A percentile compares a stretch with the other conserved stretches of the same genome.
phyloP scores from a whole-genome alignment of 2,329 filamentous ascomycete genomes.

The Trichoderma sp. region DNA sequence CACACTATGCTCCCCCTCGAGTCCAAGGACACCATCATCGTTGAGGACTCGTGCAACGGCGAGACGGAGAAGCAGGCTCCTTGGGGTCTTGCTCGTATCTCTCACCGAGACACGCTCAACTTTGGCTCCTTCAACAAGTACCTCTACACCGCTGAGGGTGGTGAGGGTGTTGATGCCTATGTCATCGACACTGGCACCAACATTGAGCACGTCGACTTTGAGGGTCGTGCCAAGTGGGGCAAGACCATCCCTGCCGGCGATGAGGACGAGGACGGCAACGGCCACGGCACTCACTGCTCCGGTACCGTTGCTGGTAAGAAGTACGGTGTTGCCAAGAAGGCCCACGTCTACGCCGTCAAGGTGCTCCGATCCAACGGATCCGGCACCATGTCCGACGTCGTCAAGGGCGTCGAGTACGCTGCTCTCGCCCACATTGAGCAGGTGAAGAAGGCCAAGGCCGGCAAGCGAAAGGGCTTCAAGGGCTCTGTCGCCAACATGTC shows the following conservation, averaged over 20 bases:
- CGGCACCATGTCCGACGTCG: conserved; percentile 97
- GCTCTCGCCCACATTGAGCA: conserved; percentile 77
- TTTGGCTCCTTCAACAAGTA: conserved; percentile 99
- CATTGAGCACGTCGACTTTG: conserved; percentile 91
- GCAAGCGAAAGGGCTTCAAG: conserved; percentile 97
- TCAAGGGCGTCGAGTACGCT: conserved; percentile 97
- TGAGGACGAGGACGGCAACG: conserved; percentile 90
- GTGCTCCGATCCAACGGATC: conserved; percentile 96
- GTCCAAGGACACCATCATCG: conserved; percentile 41
- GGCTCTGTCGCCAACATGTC: conserved; percentile 99
- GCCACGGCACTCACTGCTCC: conserved; percentile 98
- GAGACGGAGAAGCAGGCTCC: conserved; percentile 87
- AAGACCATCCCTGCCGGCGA: conserved; percentile 90
- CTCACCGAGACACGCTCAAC: conserved; percentile 82
- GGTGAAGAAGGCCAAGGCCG: conserved; percentile 76
- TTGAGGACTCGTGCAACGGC: conserved; percentile 50
- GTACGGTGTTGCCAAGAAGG: conserved; percentile 99
- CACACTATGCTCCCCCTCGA: conserved; percentile 68
- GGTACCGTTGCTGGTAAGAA: conserved; percentile 97
- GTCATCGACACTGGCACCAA: conserved; percentile 99
- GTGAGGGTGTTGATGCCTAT: conserved; percentile 98
- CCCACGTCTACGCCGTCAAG: conserved; percentile 95
- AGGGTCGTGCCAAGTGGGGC: conserved; percentile 93
- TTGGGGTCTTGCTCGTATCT: conserved; percentile 99
- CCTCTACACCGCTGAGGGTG: conserved; percentile 83